A percentile compares a stretch with the other conserved stretches of the same genome.
These are phyloP conservation scores for Amanita pallidorosea DNA, from an alignment of 768 basidiomycete genomes.

Conservation along the genomic window DNA sequence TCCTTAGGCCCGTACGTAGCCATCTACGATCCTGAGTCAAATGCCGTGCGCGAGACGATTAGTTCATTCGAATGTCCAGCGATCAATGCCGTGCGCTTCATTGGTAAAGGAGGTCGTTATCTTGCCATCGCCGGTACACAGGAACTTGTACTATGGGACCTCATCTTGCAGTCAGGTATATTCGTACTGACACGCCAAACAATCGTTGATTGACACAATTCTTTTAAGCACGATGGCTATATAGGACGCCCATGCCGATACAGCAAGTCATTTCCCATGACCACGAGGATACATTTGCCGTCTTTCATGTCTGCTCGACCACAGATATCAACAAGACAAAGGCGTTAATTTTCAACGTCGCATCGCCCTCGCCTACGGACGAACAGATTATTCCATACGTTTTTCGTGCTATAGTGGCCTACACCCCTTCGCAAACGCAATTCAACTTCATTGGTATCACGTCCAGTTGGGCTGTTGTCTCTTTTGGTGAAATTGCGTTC, in stretches of 20 bases:
- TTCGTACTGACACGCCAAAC: slow-evolving; percentile 4
- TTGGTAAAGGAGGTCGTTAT: slow-evolving; percentile 65
- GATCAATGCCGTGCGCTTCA: slow-evolving; percentile 43
- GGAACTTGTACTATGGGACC: slow-evolving; percentile 62
- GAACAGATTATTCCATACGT: slow-evolving; percentile 46
- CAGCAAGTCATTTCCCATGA: slow-evolving; percentile 2
- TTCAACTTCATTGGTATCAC: slow-evolving; percentile 67
- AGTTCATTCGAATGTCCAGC: slow-evolving; percentile 41
- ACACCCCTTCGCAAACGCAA: slow-evolving; percentile 19
- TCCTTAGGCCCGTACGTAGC: slow-evolving; percentile 56
- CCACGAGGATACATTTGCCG: slow-evolving; percentile 42
- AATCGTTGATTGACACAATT: not conserved
- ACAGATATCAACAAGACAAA: slow-evolving; percentile 22
- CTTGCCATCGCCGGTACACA: slow-evolving; percentile 40
- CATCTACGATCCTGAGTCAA: slow-evolving; percentile 64
- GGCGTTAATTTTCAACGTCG: slow-evolving; percentile 37
- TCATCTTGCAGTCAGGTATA: slow-evolving; percentile 52
- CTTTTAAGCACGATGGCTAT: not conserved
- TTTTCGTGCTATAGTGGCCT: slow-evolving; percentile 38
- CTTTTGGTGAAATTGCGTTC: slow-evolving; percentile 52
- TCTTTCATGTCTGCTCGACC: slow-evolving; percentile 30
- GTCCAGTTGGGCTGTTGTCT: slow-evolving; percentile 47
- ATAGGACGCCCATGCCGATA: not conserved
- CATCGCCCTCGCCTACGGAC: slow-evolving; percentile 33
- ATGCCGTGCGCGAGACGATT: slow-evolving; percentile 47